Conservation (phyloP, 2,329 filamentous ascomycete species). For the Westerdykella aurantiaca region DNA sequence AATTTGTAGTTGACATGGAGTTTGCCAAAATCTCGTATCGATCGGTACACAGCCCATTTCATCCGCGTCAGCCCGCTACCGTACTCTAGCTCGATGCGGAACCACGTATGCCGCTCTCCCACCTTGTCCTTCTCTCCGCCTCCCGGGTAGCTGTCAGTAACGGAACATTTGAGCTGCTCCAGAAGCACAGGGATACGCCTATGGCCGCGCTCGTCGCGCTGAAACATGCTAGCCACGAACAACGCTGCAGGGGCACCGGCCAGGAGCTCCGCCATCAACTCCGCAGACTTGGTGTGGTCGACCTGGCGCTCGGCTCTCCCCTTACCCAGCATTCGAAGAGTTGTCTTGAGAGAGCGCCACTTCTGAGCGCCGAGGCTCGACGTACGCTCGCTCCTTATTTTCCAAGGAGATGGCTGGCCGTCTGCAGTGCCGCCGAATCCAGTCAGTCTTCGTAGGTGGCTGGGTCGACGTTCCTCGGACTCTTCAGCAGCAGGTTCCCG, state of each 20-base stretch:
- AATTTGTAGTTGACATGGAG: slow-evolving; percentile 91
- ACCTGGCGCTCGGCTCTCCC: slow-evolving; percentile 76
- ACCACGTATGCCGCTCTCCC: slow-evolving; percentile 70
- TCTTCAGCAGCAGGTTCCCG: slow-evolving; percentile 31
- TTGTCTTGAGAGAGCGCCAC: slow-evolving; percentile 91
- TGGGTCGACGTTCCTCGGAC: slow-evolving; percentile 37
- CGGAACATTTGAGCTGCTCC: slow-evolving; percentile 85
- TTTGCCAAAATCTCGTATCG: slow-evolving; percentile 83
- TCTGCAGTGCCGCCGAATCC: slow-evolving; percentile 37
- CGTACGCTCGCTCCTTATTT: slow-evolving; percentile 43
- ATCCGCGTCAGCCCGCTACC: slow-evolving; percentile 92
- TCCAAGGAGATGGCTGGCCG: slow-evolving; percentile 40
- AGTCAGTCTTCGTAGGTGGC: slow-evolving; percentile 44
- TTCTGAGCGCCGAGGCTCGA: slow-evolving; percentile 59
- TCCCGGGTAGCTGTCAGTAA: slow-evolving; percentile 65
- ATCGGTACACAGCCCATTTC: slow-evolving; percentile 90
- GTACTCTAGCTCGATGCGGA: slow-evolving; percentile 91
- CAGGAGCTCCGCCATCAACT: slow-evolving; percentile 89
- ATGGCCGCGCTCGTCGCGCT: slow-evolving; percentile 92
- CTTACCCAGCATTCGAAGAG: slow-evolving; percentile 69
- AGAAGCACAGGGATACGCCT: slow-evolving; percentile 90
- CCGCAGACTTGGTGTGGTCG: slow-evolving; percentile 91
- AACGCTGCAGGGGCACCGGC: slow-evolving; percentile 89
- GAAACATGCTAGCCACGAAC: slow-evolving; percentile 95
- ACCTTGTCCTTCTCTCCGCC: slow-evolving; percentile 51